phyloP scores from a whole-genome alignment of 2,329 filamentous ascomycete species.

The Stachybotrys elegans region DNA sequence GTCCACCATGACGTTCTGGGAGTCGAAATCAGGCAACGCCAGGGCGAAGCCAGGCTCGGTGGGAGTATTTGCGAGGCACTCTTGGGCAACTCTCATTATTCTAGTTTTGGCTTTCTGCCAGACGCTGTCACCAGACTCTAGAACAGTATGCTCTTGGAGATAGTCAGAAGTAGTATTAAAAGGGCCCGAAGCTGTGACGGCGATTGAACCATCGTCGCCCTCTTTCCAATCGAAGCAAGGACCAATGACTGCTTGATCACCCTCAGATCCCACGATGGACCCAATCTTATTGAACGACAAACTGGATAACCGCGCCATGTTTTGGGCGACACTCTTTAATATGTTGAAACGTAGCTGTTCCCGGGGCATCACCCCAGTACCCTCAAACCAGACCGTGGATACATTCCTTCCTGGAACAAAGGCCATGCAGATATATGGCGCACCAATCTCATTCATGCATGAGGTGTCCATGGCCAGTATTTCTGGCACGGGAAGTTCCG shows the following conservation, averaged over 20 bases:
- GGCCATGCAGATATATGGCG: conserved; percentile 6
- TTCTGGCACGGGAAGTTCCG: conserved; percentile 1
- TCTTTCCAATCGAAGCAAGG: conserved; percentile 4
- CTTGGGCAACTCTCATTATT: conserved; percentile 5
- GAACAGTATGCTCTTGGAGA: conserved; percentile 1
- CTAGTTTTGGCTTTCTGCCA: conserved; percentile 4
- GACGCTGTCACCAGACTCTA: neutral
- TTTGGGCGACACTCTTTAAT: conserved; percentile 6
- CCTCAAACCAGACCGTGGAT: conserved; percentile 1
- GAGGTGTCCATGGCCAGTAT: conserved; percentile 1
- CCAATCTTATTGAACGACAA: conserved; percentile 11
- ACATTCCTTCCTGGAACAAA: conserved; percentile 1
- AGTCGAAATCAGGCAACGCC: conserved; percentile 12
- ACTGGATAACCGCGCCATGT: conserved; percentile 9
- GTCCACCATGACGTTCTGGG: conserved; percentile 11
- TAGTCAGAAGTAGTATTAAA: conserved; percentile 6
- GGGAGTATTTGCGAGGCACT: neutral
- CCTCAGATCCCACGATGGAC: conserved; percentile 6
- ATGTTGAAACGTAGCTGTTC: conserved; percentile 11
- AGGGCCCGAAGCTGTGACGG: conserved; percentile 6
- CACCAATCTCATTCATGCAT: conserved; percentile 4
- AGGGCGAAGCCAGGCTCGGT: conserved; percentile 10
- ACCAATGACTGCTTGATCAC: conserved; percentile 3
- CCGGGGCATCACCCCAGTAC: neutral
- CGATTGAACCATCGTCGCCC: conserved; percentile 3